Evolutionary conservation across 1,284 basidiomycete genomes (phyloP), one percentile per base, ranked within the genome.

Genomic region (Naganishia sp.): DNA sequence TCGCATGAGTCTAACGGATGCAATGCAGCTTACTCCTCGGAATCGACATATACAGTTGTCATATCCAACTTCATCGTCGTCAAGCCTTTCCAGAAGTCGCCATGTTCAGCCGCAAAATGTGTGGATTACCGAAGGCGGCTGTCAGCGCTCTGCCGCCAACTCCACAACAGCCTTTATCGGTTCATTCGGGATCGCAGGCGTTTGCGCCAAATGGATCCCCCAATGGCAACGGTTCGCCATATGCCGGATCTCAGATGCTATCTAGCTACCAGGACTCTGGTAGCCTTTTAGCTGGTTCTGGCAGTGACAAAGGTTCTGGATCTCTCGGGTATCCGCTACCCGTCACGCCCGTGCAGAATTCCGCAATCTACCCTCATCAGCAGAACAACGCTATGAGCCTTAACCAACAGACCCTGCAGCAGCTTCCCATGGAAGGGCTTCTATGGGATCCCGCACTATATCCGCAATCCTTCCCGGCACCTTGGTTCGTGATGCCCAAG

Each of bases 41-140:
- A 39, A 9, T 39, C 6, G 23, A 35, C 41, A 9, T 25, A 51
- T 17, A 15, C 39, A 70, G 67, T 2, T 70, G 74, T 25, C 77
- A 79, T 62, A 79, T 80, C 41, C 77, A 79, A 52, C 74, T 79
- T 25, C 79, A 80, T 66, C 74, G 77, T 41, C 72, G 74, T 50
- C 75, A 77, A 57, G 79, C 79, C 13, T 78, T 79, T 71, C 79
- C 79, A 1, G 79, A 80, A 61, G 79, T 80, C 10, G 77, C 78
- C 17, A 64, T 80, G 39, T 80, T 79, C 71, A 75, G 72, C 46
- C 75, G 76, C 68, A 72, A 71, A 55, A 79, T 80, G 49, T 80
- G 79, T 57, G 79, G 79, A 35, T 63, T 80, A n/a, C 76, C 77
- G 0, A 75, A 76, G 65, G 69, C 72, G 28, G 46, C 67, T 23